Evolutionary conservation across 148 eudicot species (phyloP), one percentile per base, ranked within the genome.

Genomic region (Gaultheria prostrata): DNA sequence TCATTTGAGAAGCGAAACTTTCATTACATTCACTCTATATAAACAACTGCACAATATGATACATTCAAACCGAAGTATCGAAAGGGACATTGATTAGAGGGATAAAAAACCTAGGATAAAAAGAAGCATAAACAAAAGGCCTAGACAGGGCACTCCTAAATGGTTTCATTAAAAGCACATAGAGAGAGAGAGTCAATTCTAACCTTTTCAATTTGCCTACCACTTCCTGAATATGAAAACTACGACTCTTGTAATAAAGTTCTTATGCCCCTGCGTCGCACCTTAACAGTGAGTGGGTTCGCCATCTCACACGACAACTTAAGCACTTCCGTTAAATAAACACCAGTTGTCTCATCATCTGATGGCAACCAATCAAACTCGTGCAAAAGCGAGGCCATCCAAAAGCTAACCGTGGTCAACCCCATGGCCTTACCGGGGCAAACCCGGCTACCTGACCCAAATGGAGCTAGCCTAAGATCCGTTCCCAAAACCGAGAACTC

Each of bases 371-470:
- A 93, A 83, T 89, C 87, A 30, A 88, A 95, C 75, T 93, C 92
- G 7, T 95, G 97, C 79, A 95, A 50, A 45, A 93, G 85, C 17
- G 89, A 67, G 14, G 93, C 97, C 39, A 94, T 89, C 98, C 98
- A 95, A 80, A 86, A 91, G 59, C 13, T 90, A 1, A 94, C 97
- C 12, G 98, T 95, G 33, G 93, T 76, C 80, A 93, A 18, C 26
- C 94, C 98, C 77, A 92, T 83, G 1, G 93, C 83, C 84, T 95
- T 95, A 1, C 98, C 98, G 3, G 97, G 98, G 67, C 98, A 95
- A 11, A 85, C 65, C 87, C 98, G 76, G 49, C 98, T 50, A 0
- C 98, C 98, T 7, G 98, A 85, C 77, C 98, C 98, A 26, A 95
- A 95, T 0, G 98, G 98, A 0, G 98, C 98, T 0, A 95, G 87